Conservation (phyloP, 148 eudicot genomes). For the Fagopyrum tataricum region DNA sequence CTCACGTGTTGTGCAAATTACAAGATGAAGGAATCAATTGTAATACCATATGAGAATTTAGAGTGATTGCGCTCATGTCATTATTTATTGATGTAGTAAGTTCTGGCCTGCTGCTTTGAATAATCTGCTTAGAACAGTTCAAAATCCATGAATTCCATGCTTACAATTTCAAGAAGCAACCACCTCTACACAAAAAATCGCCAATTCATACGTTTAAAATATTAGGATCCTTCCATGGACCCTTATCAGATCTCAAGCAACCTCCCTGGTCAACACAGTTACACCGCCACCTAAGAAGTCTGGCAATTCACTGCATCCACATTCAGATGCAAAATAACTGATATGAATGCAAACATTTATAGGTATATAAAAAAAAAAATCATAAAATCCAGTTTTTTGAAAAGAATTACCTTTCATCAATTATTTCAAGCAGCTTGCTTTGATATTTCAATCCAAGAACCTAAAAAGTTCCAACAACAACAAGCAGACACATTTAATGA, state of each 20-base stretch:
- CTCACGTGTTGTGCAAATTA: background rate
- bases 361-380: background rate
- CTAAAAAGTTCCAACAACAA: slow-evolving; percentile 26
- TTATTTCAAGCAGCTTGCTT: slow-evolving; percentile 69
- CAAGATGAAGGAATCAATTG: background rate
- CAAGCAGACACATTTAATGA: background rate
- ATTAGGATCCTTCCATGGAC: slow-evolving; percentile 77
- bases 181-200: background rate
- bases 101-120: slow-evolving; percentile 30
- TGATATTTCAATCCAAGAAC: slow-evolving; percentile 70
- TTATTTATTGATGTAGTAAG: slow-evolving; percentile 23
- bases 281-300: slow-evolving; percentile 68
- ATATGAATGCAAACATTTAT: slow-evolving; percentile 10
- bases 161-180: background rate
- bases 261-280: slow-evolving; percentile 63
- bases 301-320: slow-evolving; percentile 61
- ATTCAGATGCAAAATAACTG: slow-evolving; percentile 12
- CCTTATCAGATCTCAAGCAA: slow-evolving; percentile 71
- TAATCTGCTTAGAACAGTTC: slow-evolving; percentile 25
- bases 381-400: background rate
- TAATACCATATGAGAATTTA: slow-evolving; percentile 27
- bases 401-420: slow-evolving; percentile 50
- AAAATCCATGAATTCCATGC: background rate
- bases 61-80: slow-evolving; percentile 30
- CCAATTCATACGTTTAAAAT: slow-evolving; percentile 39